These are phyloP conservation scores for Maudiozyma bulderi DNA, from an alignment of 805 yeast genomes.

Conservation along the genomic window DNA sequence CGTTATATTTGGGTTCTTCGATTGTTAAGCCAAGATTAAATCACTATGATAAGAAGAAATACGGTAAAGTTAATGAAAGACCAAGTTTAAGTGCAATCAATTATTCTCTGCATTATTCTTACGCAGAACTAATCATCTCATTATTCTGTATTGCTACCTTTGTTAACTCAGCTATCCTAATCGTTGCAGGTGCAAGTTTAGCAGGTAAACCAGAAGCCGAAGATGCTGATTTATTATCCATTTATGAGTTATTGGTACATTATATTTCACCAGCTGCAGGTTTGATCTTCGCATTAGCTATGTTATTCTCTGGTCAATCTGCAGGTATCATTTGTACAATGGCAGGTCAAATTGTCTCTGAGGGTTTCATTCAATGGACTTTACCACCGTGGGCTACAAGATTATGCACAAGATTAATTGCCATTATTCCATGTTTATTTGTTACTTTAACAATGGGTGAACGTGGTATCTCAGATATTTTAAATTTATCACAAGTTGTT, in stretches of 20 bases:
- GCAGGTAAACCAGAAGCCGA: conserved; percentile 53
- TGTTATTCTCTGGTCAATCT: conserved; percentile 84
- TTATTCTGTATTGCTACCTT: conserved; percentile 83
- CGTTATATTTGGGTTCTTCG: conserved; percentile 76
- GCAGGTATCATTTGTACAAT: conserved; percentile 92
- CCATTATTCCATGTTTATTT: conserved; percentile 74
- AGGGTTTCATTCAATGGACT: conserved; percentile 76
- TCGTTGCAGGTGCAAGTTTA: conserved; percentile 85
- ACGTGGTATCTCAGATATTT: conserved; percentile 63
- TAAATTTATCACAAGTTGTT: conserved; percentile 78
- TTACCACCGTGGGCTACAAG: conserved; percentile 77
- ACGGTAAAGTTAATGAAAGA: conserved; percentile 39
- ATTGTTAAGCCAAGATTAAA: conserved; percentile 75
- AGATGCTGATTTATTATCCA: conserved; percentile 74
- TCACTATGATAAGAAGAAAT: conserved; percentile 58
- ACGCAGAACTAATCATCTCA: conserved; percentile 74
- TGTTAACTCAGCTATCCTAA: conserved; percentile 81
- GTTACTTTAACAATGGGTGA: conserved; percentile 70
- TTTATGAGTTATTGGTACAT: conserved; percentile 57
- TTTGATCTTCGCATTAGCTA: conserved; percentile 76
- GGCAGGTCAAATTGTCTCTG: conserved; percentile 90
- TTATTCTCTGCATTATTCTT: conserved; percentile 70
- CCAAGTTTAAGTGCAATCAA: conserved; percentile 77
- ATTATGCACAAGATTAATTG: conserved; percentile 69
- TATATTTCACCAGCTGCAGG: conserved; percentile 84